These are phyloP conservation scores for Coniochaeta sp. DNA, from an alignment of 2,329 filamentous ascomycete species.

Conservation along the genomic window DNA sequence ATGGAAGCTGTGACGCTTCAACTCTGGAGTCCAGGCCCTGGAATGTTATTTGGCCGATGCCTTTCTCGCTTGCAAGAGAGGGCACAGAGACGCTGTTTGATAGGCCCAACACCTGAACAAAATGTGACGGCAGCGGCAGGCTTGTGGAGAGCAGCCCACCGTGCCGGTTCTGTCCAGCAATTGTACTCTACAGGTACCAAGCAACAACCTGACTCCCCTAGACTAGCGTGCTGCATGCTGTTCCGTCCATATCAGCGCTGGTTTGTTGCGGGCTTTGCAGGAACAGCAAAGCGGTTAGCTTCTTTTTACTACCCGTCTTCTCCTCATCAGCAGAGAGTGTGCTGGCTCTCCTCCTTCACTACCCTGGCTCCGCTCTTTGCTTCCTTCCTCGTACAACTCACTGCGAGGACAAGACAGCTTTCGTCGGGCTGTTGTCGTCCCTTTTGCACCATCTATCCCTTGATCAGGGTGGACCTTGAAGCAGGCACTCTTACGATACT, in stretches of 20 bases:
- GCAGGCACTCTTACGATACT: background rate
- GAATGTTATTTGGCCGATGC: background rate
- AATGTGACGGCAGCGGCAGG: background rate
- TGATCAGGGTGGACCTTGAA: background rate
- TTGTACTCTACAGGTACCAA: too few species aligned
- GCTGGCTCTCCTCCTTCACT: background rate
- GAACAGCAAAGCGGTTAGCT: background rate
- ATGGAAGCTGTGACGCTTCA: background rate
- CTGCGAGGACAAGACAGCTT: background rate
- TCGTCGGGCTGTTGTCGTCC: background rate
- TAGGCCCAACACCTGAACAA: background rate
- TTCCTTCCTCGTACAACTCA: background rate
- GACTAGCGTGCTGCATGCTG: constrained; percentile 1
- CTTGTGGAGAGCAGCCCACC: background rate
- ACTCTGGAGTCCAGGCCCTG: background rate
- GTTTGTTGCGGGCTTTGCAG: background rate
- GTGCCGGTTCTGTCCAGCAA: background rate
- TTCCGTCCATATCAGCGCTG: background rate
- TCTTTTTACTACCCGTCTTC: background rate
- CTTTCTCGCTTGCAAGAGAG: background rate
- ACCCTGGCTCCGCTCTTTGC: background rate
- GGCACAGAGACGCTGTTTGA: background rate
- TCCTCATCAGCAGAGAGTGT: background rate
- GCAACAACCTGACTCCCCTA: background rate
- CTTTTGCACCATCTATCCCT: background rate